Percentiles rank a stretch among this genome's conserved stretches.
Evolutionary conservation across 2,329 filamentous ascomycete species (phyloP).

Genomic region (Chaetothyriales sp.): DNA sequence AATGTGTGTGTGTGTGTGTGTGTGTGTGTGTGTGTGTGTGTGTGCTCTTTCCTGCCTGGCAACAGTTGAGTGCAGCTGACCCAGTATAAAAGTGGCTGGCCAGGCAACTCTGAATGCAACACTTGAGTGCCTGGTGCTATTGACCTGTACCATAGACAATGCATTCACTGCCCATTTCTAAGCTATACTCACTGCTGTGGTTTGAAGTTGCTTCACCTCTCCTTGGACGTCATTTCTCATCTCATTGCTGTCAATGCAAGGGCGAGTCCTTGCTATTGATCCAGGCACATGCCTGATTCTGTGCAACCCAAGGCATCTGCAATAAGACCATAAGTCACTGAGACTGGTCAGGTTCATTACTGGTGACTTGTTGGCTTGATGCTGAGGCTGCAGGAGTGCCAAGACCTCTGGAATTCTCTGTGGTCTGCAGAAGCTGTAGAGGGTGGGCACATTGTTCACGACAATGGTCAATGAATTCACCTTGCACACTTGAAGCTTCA

Average conservation of each 20-base stretch:
- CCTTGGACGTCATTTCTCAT: neutral
- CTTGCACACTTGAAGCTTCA: neutral
- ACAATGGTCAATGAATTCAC: neutral
- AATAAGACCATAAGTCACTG: neutral
- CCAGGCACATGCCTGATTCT: neutral
- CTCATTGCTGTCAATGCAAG: neutral
- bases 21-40: no score
- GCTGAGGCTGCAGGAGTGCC: constrained; percentile 16
- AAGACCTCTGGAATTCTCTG: constrained; percentile 28
- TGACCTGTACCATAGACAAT: neutral
- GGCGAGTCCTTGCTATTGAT: neutral
- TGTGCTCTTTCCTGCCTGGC: neutral
- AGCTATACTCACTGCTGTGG: neutral
- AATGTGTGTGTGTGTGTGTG: no score
- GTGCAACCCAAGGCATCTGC: neutral
- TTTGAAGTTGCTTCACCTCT: neutral
- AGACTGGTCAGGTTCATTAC: neutral
- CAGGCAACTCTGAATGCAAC: neutral
- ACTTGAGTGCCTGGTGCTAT: neutral
- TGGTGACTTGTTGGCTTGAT: constrained; percentile 19
- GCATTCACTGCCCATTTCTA: neutral
- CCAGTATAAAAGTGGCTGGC: neutral
- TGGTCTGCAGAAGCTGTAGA: neutral
- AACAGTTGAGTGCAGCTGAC: neutral
- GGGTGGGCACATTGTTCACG: neutral